Conservation (phyloP, 345 rosid genomes). For the Cardiospermum halicacabum region DNA sequence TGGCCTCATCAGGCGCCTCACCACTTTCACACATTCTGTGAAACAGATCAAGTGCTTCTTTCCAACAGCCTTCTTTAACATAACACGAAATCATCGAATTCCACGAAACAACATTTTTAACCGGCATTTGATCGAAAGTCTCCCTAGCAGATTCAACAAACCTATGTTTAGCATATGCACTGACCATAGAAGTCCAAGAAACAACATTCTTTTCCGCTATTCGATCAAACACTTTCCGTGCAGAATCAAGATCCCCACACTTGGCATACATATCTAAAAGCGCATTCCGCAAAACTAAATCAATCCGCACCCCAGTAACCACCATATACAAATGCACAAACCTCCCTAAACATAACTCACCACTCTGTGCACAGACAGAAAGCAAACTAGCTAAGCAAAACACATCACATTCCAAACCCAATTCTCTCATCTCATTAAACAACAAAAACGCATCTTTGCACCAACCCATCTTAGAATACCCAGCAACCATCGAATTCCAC, state of each 20-base stretch:
- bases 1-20: conserved; percentile 28
- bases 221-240: conserved; percentile 24
- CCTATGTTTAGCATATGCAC: conserved; percentile 26
- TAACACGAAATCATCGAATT: conserved; percentile 30
- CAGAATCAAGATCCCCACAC: conserved; percentile 22
- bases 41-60: conserved; percentile 29
- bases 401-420: conserved; percentile 23
- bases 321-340: conserved; percentile 29
- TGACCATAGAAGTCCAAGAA: conserved; percentile 41
- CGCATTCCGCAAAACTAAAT: conserved; percentile 32
- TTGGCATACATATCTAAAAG: conserved; percentile 33
- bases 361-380: conserved; percentile 19
- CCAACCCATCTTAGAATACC: conserved; percentile 29
- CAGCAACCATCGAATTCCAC: conserved; percentile 41
- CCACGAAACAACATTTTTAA: conserved; percentile 34
- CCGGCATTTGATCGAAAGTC: conserved; percentile 23
- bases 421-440: conserved; percentile 28
- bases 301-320: conserved; percentile 20
- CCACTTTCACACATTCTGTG: conserved; percentile 20
- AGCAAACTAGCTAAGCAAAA: conserved; percentile 28
- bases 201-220: conserved; percentile 34
- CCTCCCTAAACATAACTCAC: conserved; percentile 24
- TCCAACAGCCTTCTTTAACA: conserved; percentile 14
- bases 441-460: conserved; percentile 25
- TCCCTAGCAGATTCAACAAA: conserved; percentile 16